phyloP scores from a whole-genome alignment of 805 yeast genomes.

The Danielia reshetovae region DNA sequence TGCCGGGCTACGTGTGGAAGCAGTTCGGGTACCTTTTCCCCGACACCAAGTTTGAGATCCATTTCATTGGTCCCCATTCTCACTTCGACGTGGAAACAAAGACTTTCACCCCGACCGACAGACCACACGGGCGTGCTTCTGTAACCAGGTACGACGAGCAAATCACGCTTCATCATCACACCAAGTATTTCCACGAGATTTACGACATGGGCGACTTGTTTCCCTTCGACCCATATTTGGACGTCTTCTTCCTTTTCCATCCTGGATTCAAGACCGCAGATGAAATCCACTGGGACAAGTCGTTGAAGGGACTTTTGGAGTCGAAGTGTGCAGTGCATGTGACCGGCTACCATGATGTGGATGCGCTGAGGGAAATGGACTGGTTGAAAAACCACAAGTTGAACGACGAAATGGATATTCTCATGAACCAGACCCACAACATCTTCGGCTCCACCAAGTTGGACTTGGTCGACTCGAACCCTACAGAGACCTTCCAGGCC shows the following conservation, averaged over 20 bases:
- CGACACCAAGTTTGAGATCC: constrained; percentile 74
- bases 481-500: constrained; percentile 90
- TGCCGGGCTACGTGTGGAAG: constrained; percentile 95
- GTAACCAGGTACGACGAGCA: constrained; percentile 71
- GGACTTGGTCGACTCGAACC: constrained; percentile 89
- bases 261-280: constrained; percentile 90
- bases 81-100: constrained; percentile 66
- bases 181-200: constrained; percentile 85
- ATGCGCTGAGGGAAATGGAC: constrained; percentile 62
- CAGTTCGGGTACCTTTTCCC: constrained; percentile 87
- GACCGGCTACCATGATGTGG: constrained; percentile 83
- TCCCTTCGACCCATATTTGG: constrained; percentile 97
- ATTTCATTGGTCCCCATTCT: constrained; percentile 92
- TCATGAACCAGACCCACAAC: constrained; percentile 72
- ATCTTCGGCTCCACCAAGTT: constrained; percentile 83
- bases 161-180: constrained; percentile 73
- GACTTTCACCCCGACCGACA: constrained; percentile 54
- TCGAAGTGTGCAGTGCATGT: constrained; percentile 90
- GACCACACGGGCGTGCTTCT: constrained; percentile 55
- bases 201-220: constrained; percentile 92
- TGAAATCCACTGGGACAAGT: constrained; percentile 75
- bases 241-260: constrained; percentile 89
- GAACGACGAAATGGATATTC: constrained; percentile 69
- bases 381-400: constrained; percentile 65
- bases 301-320: constrained; percentile 83